A percentile compares a stretch with the other conserved stretches of the same genome.
Evolutionary conservation across 2,329 filamentous ascomycete species (phyloP).

Genomic region (Hypoxylon sp.): DNA sequence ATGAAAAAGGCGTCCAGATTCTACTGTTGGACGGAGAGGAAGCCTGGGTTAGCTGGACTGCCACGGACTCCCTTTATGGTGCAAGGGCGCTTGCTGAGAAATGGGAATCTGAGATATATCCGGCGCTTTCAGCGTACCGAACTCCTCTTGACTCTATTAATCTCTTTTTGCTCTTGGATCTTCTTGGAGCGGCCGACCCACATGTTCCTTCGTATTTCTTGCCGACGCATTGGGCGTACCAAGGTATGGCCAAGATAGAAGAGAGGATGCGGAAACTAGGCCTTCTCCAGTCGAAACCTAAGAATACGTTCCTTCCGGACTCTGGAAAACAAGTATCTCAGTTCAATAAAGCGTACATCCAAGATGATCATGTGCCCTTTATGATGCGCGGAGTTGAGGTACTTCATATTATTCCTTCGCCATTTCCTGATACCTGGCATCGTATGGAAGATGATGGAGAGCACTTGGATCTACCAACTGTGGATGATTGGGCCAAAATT

Average conservation of each 20-base stretch:
- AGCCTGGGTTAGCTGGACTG: conserved; percentile 86
- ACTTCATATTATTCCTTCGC: conserved; percentile 87
- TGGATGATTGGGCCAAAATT: conserved; percentile 90
- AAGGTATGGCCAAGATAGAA: conserved; percentile 81
- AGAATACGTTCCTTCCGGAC: conserved; percentile 76
- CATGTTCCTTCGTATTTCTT: conserved; percentile 87
- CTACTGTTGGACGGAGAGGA: conserved; percentile 95
- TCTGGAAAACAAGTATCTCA: conserved; percentile 65
- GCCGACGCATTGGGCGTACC: conserved; percentile 94
- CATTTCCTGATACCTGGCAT: conserved; percentile 92
- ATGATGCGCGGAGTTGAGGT: conserved; percentile 88
- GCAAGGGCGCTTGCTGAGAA: conserved; percentile 82
- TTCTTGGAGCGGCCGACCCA: conserved; percentile 80
- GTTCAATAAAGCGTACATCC: conserved; percentile 70
- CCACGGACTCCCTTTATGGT: conserved; percentile 89
- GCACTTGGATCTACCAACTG: conserved; percentile 83
- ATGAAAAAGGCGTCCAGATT: conserved; percentile 88
- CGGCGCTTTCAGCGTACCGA: conserved; percentile 80
- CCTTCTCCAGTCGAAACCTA: conserved; percentile 66
- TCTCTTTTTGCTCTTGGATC: conserved; percentile 91
- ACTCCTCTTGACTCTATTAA: conserved; percentile 84
- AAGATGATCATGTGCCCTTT: conserved; percentile 95
- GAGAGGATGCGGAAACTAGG: conserved; percentile 77
- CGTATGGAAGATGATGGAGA: conserved; percentile 84
- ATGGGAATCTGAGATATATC: conserved; percentile 82